phyloP scores from a whole-genome alignment of 164 flowering plant genomes.

The Santalum album region DNA sequence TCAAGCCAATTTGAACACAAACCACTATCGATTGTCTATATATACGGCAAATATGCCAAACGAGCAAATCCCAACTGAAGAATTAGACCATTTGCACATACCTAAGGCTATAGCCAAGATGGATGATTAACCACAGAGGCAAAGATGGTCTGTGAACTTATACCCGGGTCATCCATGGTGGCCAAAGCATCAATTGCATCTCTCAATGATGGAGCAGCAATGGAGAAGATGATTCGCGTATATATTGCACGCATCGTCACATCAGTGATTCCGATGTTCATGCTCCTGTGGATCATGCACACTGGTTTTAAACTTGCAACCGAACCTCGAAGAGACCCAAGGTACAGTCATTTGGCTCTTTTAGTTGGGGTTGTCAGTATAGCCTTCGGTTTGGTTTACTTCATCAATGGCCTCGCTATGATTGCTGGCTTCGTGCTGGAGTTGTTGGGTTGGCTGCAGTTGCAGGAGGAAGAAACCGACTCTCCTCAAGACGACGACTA shows the following conservation, averaged over 20 bases:
- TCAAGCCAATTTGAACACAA: too few species aligned
- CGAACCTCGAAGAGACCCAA: neutral
- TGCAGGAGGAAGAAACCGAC: conserved; percentile 2
- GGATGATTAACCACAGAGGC: neutral
- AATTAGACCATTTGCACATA: too few species aligned
- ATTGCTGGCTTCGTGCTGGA: conserved; percentile 18
- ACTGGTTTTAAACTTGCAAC: conserved; percentile 7
- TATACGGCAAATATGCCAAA: too few species aligned
- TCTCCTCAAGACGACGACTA: conserved; percentile 9
- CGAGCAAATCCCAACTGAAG: too few species aligned
- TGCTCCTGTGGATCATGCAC: conserved; percentile 12
- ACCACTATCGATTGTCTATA: too few species aligned
- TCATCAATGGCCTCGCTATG: conserved; percentile 16
- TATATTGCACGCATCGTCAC: neutral
- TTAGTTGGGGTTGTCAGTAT: conserved; percentile 11
- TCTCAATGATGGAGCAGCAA: neutral
- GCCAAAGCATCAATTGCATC: neutral
- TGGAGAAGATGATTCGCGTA: neutral
- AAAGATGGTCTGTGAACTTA: neutral
- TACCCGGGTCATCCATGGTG: neutral
- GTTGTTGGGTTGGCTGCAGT: conserved; percentile 7
- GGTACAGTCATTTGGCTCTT: neutral
- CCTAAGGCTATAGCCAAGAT: neutral
- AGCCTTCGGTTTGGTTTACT: conserved; percentile 8
- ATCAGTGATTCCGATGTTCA: neutral